Percentiles rank a stretch among this genome's conserved stretches.
phyloP scores from a whole-genome alignment of 2,329 filamentous ascomycete genomes.

The Aspergillus brunneoviolaceus region DNA sequence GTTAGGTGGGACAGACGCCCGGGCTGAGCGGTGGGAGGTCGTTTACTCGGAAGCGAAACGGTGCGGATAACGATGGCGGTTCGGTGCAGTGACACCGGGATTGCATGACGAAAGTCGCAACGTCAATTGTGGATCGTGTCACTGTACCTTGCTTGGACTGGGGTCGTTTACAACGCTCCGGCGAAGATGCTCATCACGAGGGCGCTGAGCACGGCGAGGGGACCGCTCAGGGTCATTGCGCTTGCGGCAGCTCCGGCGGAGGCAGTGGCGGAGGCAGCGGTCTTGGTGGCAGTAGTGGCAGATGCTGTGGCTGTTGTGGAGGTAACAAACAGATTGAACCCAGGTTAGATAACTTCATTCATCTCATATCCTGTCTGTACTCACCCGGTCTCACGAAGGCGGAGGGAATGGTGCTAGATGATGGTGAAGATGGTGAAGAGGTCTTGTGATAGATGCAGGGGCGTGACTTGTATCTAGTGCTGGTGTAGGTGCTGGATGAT shows the following conservation, averaged over 20 bases:
- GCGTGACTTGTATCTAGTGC: constrained; percentile 12
- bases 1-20: neutral
- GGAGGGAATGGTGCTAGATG: constrained; percentile 25
- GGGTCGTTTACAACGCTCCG: constrained; percentile 22
- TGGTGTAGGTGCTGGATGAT: constrained; percentile 8
- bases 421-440: constrained; percentile 12
- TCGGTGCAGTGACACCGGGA: no score
- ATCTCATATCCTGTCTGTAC: constrained; percentile 13
- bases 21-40: no score
- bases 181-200: constrained; percentile 29
- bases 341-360: constrained; percentile 12
- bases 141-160: neutral
- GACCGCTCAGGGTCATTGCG: constrained; percentile 12
- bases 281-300: constrained; percentile 14
- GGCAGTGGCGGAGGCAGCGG: constrained; percentile 22
- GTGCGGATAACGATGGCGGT: no score
- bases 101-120: neutral
- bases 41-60: no score
- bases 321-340: neutral
- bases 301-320: constrained; percentile 1
- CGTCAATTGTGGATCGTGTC: neutral
- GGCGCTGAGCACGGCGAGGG: constrained; percentile 29
- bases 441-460: constrained; percentile 19
- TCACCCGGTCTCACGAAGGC: constrained; percentile 27
- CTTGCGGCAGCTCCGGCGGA: constrained; percentile 28